Evolutionary conservation across 2,329 filamentous ascomycete genomes (phyloP), one percentile per base, ranked within the genome.

Genomic region (Penicillium occitanis): DNA sequence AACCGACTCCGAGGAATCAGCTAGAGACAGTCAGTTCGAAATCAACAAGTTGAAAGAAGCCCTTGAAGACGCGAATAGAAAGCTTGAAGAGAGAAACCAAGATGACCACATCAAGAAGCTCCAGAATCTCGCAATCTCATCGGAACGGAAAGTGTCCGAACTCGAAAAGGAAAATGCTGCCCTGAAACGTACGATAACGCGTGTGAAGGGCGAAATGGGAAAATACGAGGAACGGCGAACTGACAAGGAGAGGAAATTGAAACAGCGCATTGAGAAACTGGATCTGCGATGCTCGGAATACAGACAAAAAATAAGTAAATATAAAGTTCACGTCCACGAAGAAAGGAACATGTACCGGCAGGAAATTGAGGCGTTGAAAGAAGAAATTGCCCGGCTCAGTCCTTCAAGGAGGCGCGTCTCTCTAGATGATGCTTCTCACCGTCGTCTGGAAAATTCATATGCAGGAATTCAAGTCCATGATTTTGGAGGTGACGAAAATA

Each of bases 141-240:
- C 79, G 3, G 79, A 81, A 65, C 72, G 76, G 64, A 81, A 80
- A 67, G 79, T 76, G 4, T 72, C 71, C 13, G 75, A 79, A 33
- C 73, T 82, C 1, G 74, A 79, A 63, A 76, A 75, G 63, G 80
- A 82, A 62, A 82, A 82, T 59, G 60, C 67, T 8, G 71, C 72
- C 0, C 73, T 82, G 58, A 81, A 81, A 65, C 74, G 76, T 53
- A 78, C 73, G 8, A 70, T 81, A 28, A 73, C 77, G 13, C 74
- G 78, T 14, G 73, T 80, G 44, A 81, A 81, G 68, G 74, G 76
- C 61, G 78, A 80, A 61, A 80, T 80, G 73, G 74, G 71, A 33
- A 77, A 76, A 61, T 80, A 80, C 53, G 79, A 81, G 65, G 76
- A 74, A 22, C 74, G 79, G 28, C 78, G 80, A 65, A 77, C 79